Conservation (phyloP, 2,329 filamentous ascomycete species). For the Dendrostoma leiphaemia region DNA sequence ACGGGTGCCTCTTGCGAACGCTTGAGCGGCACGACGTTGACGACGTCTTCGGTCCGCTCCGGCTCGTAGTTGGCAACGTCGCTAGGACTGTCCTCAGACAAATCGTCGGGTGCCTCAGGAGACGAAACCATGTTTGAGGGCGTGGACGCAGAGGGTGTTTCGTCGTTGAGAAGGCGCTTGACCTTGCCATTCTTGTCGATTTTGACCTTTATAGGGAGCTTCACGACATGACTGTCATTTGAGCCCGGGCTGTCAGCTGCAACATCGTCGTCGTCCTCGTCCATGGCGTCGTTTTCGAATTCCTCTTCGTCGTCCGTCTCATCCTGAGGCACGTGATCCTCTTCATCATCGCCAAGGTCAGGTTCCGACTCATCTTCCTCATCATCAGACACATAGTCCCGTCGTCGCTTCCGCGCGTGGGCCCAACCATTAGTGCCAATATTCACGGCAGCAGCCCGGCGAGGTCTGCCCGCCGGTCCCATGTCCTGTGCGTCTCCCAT, state of each 20-base stretch:
- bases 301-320: slow-evolving; percentile 56
- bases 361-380: slow-evolving; percentile 69
- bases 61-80: slow-evolving; percentile 14
- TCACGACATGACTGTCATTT: slow-evolving; percentile 69
- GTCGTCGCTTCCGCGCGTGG: slow-evolving; percentile 35
- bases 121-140: slow-evolving; percentile 14
- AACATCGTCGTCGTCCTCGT: slow-evolving; percentile 51
- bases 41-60: slow-evolving; percentile 15
- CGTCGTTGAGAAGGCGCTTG: slow-evolving; percentile 29
- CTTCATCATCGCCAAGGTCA: slow-evolving; percentile 74
- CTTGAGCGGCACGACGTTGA: slow-evolving; percentile 17
- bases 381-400: slow-evolving; percentile 58
- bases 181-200: slow-evolving; percentile 34
- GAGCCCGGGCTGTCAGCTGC: slow-evolving; percentile 24
- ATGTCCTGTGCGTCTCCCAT: slow-evolving; percentile 34
- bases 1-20: background rate
- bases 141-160: slow-evolving; percentile 22
- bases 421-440: slow-evolving; percentile 51
- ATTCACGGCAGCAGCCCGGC: slow-evolving; percentile 48
- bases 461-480: slow-evolving; percentile 47
- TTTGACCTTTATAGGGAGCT: slow-evolving; percentile 56
- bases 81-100: slow-evolving; percentile 9
- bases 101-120: background rate
- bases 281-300: slow-evolving; percentile 53
- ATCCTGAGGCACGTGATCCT: slow-evolving; percentile 63